phyloP scores from a whole-genome alignment of 2,329 filamentous ascomycete genomes.

The Alternaria rosae region DNA sequence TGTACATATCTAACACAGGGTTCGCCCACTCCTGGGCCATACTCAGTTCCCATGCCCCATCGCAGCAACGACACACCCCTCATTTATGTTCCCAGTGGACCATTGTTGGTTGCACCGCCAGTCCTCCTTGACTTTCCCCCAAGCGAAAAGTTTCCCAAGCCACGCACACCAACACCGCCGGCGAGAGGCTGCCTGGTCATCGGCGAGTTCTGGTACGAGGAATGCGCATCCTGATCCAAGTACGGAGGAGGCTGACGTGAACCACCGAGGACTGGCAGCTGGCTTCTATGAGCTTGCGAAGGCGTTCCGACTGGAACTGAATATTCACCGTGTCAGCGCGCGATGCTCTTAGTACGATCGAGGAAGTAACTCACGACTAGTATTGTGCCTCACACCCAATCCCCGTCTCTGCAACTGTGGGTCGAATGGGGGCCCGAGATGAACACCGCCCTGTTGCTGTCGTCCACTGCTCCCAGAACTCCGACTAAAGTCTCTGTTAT shows the following conservation, averaged over 20 bases:
- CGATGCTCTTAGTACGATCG: not conserved
- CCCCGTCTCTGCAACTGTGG: conserved; percentile 30
- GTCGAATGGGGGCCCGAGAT: conserved; percentile 27
- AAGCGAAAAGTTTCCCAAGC: conserved; percentile 38
- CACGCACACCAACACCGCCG: conserved; percentile 20
- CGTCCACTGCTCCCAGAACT: conserved; percentile 35
- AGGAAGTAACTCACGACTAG: conserved; percentile 29
- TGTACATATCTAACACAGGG: not conserved
- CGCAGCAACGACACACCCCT: not conserved
- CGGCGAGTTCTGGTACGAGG: conserved; percentile 42
- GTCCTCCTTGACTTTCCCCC: conserved; percentile 37
- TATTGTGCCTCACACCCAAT: conserved; percentile 19
- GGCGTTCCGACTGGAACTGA: conserved; percentile 37
- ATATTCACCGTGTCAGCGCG: conserved; percentile 26
- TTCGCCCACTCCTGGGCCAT: not conserved
- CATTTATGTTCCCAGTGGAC: conserved; percentile 21
- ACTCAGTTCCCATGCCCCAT: not conserved
- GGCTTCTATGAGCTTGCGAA: conserved; percentile 35
- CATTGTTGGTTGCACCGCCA: conserved; percentile 13
- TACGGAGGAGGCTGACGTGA: conserved; percentile 34
- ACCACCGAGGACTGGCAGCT: conserved; percentile 38
- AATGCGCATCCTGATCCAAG: conserved; percentile 22
- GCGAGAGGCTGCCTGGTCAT: conserved; percentile 44
- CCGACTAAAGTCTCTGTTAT: conserved; percentile 31
- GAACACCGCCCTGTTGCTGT: conserved; percentile 29